Conservation (phyloP, 2,329 filamentous ascomycete genomes). For the Rhynchosporium secalis region DNA sequence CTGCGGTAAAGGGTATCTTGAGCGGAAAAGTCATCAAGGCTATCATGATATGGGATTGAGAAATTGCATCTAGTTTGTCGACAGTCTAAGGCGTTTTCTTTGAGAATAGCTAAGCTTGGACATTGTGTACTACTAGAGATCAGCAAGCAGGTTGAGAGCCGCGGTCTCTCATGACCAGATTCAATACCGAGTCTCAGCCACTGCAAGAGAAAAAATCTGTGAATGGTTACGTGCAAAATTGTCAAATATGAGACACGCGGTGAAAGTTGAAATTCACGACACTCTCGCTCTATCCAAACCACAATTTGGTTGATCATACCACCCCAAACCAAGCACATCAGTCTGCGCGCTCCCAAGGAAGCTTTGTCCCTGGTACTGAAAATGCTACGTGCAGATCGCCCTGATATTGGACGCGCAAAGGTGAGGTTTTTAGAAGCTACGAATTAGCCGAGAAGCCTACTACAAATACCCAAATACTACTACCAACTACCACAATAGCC, state of each 20-base stretch:
- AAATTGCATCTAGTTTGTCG: not conserved
- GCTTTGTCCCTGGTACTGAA: not conserved
- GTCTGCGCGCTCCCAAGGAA: not conserved
- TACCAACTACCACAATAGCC: no score
- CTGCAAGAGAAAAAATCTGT: no score
- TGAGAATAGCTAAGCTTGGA: no score
- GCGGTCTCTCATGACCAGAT: no score
- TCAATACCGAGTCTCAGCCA: no score
- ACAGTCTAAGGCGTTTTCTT: no score
- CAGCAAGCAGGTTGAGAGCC: no score
- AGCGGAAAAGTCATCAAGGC: conserved; percentile 29
- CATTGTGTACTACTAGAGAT: no score
- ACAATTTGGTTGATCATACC: not conserved
- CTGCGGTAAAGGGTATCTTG: conserved; percentile 25
- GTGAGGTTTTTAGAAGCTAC: not conserved
- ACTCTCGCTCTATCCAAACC: not conserved
- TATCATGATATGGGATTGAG: conserved; percentile 23
- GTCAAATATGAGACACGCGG: no score
- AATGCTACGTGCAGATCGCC: not conserved
- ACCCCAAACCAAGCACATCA: not conserved
- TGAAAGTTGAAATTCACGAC: not conserved
- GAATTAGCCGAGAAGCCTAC: not conserved
- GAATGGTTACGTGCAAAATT: no score
- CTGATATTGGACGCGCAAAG: not conserved
- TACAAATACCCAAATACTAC: no score